Evolutionary conservation across 2,329 filamentous ascomycete species (phyloP), one percentile per base, ranked within the genome.

Genomic region (Penicillium janthinellum): DNA sequence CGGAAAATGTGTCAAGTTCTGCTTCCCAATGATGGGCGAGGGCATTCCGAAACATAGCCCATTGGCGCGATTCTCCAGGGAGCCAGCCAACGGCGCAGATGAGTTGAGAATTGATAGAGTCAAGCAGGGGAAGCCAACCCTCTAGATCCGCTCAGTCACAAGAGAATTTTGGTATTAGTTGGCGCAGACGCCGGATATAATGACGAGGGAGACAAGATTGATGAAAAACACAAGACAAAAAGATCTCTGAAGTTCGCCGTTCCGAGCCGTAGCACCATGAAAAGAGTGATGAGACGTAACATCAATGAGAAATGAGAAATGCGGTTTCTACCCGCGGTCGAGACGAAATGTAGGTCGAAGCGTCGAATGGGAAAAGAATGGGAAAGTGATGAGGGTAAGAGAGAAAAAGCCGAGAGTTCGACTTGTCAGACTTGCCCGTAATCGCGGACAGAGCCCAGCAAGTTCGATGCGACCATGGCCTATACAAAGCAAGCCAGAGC

Each of bases 221-320:
- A 59, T 57, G 59, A 54, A 50, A 61, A 65, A 64, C 44, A 61
- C 47, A 67, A 59, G 57, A 63, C 55, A 67, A 55, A 63, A 65
- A 63, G 37, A 52, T 52, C 64, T 66, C 61, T 67, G 59, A 71
- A 68, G 64, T 73, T 74, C 71, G 73, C 71, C 73, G 68, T 73
- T 73, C 70, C 71, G 64, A 73, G 67, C 72, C 71, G 67, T 74
- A 69, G 70, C 71, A 74, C 73, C 73, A 69, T 75, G 64, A 73
- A 69, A 68, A 68, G 67, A 72, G 67, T 69, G 72, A 71, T 71
- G 63, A 66, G 69, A 70, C 60, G 65, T 67, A 65, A 65, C 64
- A 69, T 66, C 64, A 66, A 68, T 65, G 62, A 65, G 62, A 69
- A 60, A 65, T 53, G 38, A 42, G 20, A 53, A 66, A 60, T 62